Conservation (phyloP, 352 stramenopile species). For the Phytophthora idaei region DNA sequence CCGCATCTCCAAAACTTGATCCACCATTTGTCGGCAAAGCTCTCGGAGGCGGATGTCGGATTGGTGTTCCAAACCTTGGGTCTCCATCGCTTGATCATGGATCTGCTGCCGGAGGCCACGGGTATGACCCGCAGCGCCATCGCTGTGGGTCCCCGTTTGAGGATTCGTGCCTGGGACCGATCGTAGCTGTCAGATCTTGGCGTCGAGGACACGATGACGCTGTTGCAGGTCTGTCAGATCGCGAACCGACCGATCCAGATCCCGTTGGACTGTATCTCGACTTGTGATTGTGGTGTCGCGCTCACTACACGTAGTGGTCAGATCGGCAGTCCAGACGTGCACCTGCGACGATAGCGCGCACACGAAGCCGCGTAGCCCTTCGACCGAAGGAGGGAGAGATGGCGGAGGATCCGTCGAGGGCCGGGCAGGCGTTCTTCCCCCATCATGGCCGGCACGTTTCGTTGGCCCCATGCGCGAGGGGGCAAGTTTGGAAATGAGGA, state of each 20-base stretch:
- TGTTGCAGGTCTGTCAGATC: no score
- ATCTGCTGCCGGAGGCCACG: not conserved
- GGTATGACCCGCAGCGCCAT: no score
- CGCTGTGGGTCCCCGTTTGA: no score
- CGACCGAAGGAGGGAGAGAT: not conserved
- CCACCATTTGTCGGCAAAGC: not conserved
- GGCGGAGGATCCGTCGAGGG: not conserved
- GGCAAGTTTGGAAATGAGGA: not conserved
- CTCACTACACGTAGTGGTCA: no score
- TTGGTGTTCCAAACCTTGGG: not conserved
- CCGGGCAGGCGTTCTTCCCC: not conserved
- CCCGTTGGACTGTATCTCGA: no score
- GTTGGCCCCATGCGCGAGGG: no score
- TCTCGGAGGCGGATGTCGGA: not conserved
- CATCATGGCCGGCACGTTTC: not conserved
- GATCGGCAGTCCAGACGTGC: not conserved
- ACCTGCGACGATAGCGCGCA: not conserved
- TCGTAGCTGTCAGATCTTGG: no score
- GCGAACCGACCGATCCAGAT: no score
- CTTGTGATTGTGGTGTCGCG: not conserved
- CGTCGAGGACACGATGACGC: no score
- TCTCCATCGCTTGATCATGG: not conserved
- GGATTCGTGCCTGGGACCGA: no score
- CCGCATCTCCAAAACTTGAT: not conserved
- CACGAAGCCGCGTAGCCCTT: not conserved